These are phyloP conservation scores for Populus hybrid DNA, from an alignment of 441 rosid genomes.

Conservation along the genomic window DNA sequence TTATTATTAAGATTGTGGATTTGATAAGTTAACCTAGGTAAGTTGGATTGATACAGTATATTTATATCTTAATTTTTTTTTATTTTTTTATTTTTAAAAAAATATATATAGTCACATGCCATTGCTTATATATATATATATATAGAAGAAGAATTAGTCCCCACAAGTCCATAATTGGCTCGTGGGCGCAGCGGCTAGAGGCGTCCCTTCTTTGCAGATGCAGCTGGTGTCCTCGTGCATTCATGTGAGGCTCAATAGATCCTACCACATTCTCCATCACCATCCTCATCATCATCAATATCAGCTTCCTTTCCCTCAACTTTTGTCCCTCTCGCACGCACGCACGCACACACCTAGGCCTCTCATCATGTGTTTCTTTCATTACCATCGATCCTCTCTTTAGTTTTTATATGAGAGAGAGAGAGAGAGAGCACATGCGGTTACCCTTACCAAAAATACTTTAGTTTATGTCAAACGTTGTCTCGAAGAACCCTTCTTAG, in stretches of 20 bases:
- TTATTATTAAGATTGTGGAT: fast-evolving
- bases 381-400: constrained; percentile 10
- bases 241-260: constrained; percentile 47
- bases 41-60: too few relatives aligned
- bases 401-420: background rate
- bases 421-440: constrained; percentile 26
- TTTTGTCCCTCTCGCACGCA: constrained; percentile 12
- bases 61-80: too few relatives aligned
- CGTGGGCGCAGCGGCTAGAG: constrained; percentile 17
- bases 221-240: constrained; percentile 42
- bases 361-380: constrained; percentile 33
- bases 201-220: constrained; percentile 11
- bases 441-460: constrained; percentile 5
- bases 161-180: too few relatives aligned
- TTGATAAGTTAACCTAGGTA: fast-evolving
- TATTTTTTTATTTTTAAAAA: too few relatives aligned
- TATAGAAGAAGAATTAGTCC: too few relatives aligned
- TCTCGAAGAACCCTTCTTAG: constrained; percentile 14
- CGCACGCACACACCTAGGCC: background rate
- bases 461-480: background rate
- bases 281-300: background rate
- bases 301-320: background rate
- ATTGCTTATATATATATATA: too few relatives aligned
- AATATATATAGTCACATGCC: too few relatives aligned
- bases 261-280: constrained; percentile 31